Evolutionary conservation across 2,329 filamentous ascomycete genomes (phyloP).

Genomic region (Fusarium pininemorale): DNA sequence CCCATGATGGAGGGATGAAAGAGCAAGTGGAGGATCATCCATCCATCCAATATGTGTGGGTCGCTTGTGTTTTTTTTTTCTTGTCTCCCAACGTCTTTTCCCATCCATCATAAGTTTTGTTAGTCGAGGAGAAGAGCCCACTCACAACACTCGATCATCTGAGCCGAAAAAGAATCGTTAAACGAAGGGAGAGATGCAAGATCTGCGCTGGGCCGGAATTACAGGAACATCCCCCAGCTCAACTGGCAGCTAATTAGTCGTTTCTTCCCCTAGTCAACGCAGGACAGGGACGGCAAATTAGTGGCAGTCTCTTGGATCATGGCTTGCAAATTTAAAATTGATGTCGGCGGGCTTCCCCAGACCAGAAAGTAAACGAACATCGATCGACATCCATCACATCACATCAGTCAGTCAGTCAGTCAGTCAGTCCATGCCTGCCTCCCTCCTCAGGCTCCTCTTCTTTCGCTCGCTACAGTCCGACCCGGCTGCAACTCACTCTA

Average conservation of each 20-base stretch:
- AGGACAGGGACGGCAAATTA: conserved; percentile 41
- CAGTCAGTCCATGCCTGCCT: not conserved
- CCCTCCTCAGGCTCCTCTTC: not conserved
- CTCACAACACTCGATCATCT: conserved; percentile 6
- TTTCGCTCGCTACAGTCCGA: conserved; percentile 21
- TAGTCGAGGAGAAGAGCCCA: not conserved
- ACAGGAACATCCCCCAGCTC: conserved; percentile 23
- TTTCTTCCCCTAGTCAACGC: conserved; percentile 29
- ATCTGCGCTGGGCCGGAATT: conserved; percentile 41
- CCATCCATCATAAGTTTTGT: conserved; percentile 11
- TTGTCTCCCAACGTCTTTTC: conserved; percentile 23
- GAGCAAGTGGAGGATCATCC: conserved; percentile 21
- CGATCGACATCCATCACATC: conserved; percentile 37
- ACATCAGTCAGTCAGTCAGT: not conserved
- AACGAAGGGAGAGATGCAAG: conserved; percentile 7
- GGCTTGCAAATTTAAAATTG: conserved; percentile 46
- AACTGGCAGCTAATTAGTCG: conserved; percentile 3
- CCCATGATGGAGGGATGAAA: conserved; percentile 25
- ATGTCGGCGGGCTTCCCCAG: conserved; percentile 41
- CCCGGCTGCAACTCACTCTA: conserved; percentile 15
- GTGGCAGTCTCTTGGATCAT: conserved; percentile 38
- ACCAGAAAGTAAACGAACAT: not conserved
- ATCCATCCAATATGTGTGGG: conserved; percentile 14
- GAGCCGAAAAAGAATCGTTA: conserved; percentile 1
- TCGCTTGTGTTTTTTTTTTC: not conserved